Evolutionary conservation across 371 early-diverging fungal genomes (phyloP).

Genomic region (Lichtheimia ornata): DNA sequence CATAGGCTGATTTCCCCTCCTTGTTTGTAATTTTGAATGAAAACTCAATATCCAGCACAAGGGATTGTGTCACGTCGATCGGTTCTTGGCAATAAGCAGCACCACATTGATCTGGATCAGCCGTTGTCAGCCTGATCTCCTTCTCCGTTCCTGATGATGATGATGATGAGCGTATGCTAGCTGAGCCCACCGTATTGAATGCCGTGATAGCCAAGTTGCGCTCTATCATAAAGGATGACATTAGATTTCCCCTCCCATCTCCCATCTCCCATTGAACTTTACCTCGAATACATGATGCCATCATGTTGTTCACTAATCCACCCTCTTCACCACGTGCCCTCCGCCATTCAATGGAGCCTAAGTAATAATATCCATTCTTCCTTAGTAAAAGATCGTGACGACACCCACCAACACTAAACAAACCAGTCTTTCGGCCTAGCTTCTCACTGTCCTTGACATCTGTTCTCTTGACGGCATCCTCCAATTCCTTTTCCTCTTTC

Average conservation of each 20-base stretch:
- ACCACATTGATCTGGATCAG: slow-evolving; percentile 29
- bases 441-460: slow-evolving; percentile 33
- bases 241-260: too few species aligned
- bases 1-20: slow-evolving; percentile 18
- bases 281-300: slow-evolving; percentile 4
- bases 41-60: slow-evolving; percentile 36
- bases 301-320: neutral
- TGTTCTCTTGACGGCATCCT: slow-evolving; percentile 22
- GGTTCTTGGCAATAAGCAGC: slow-evolving; percentile 17
- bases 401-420: neutral
- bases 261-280: too few species aligned
- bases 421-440: slow-evolving; percentile 58
- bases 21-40: slow-evolving; percentile 34
- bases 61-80: slow-evolving; percentile 13
- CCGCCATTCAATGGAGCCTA: slow-evolving; percentile 16
- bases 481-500: slow-evolving; percentile 47
- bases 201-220: neutral
- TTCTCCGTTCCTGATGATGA: neutral
- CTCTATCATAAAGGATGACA: neutral
- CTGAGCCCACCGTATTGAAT: neutral
- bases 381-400: neutral
- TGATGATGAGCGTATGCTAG: neutral
- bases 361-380: neutral
- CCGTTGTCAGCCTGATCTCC: slow-evolving; percentile 23
- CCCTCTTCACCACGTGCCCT: slow-evolving; percentile 13